Conservation (phyloP, 2,329 filamentous ascomycete genomes). For the Pseudogymnoascus sp. region DNA sequence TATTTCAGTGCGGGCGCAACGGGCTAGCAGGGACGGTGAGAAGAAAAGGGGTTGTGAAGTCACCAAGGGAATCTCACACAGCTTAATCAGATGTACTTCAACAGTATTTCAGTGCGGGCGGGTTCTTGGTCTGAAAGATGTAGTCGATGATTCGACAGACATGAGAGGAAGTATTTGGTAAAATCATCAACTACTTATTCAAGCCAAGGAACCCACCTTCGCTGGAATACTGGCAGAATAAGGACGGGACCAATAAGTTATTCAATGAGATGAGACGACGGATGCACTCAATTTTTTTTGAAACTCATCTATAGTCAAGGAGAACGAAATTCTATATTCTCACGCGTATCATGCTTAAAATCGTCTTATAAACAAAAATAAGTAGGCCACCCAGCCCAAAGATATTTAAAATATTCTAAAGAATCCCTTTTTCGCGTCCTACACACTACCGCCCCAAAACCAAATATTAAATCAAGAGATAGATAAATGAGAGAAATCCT, state of each 20-base stretch:
- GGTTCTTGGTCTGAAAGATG: no score
- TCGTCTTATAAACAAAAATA: not conserved
- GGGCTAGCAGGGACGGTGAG: no score
- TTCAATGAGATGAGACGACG: not conserved
- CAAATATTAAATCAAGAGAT: slow-evolving; percentile 7
- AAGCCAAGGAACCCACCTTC: no score
- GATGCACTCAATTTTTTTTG: not conserved
- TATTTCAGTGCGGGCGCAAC: no score
- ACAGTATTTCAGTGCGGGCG: no score
- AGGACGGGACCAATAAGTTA: not conserved
- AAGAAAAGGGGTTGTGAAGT: no score
- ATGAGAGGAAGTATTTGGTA: no score
- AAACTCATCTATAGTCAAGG: not conserved
- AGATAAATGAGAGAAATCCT: not conserved
- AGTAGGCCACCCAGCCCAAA: not conserved
- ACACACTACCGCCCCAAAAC: not conserved
- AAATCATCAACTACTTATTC: no score
- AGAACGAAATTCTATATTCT: not conserved
- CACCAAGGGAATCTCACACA: no score
- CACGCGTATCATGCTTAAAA: not conserved
- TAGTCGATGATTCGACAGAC: no score
- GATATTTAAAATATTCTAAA: not conserved
- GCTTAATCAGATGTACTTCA: no score
- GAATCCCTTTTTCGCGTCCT: not conserved
- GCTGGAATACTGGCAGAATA: no score